Evolutionary conservation across 106 monocot genomes (phyloP), one percentile per base, ranked within the genome.

Genomic region (Hemerocallis citrina): DNA sequence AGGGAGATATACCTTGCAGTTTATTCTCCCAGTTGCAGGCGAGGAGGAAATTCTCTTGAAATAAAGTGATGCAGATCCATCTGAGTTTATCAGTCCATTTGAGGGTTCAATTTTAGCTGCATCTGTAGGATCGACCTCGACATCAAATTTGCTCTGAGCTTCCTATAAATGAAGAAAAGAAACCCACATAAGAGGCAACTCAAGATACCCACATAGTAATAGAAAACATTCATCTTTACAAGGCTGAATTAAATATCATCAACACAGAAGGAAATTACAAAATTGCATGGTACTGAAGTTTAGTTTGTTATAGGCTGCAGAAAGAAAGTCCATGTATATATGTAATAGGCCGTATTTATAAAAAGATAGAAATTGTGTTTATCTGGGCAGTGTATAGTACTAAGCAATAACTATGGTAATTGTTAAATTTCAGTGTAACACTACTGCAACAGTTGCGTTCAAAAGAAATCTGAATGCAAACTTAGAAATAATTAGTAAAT

Each of bases 81-180:
- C 75, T 6, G 72, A 46, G 57, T 69, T 73, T 34, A 98, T 51
- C 58, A 68, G 36, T 49, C 96, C 96, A 70, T 62, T 75, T 29
- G 62, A 55, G 31, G 88, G 84, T 58, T 98, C 88, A 69, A 98
- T 65, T n/a, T 59, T 67, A 73, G 80, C 47, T 57, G 79, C 69
- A 79, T 77, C 43, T 47, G 40, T 60, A 61, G 84, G 72, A 15
- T 84, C 96, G 42, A 52, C 64, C 59, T 90, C 86, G 35, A 84
- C 81, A 52, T 88, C 84, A 74, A 77, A 85, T 73, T 85, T 98
- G 75, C 91, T 92, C 15, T 64, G 73, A 56, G 96, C 96, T 82
- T 98, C 91, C 96, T 85, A 69, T 55, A 65, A 74, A 52, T 45
- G 61, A 46, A 42, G 45, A 34, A 48, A 37, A 7, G 21, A 57